These are phyloP conservation scores for Candida quercuum DNA, from an alignment of 805 yeast species.

Conservation along the genomic window DNA sequence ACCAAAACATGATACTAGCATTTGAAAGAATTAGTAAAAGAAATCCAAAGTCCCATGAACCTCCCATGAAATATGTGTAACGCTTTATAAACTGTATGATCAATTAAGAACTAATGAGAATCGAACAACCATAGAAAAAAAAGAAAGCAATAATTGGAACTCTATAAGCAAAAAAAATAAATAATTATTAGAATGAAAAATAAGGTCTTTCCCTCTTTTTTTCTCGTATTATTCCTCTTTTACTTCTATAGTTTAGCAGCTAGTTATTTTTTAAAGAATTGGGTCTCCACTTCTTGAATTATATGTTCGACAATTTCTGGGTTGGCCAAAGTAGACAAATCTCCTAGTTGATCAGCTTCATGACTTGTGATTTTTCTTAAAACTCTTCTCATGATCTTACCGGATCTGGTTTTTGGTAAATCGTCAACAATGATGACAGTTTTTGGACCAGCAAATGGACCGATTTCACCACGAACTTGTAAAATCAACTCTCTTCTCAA, in stretches of 20 bases:
- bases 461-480: constrained; percentile 88
- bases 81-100: too few relatives aligned
- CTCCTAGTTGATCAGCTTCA: constrained; percentile 92
- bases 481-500: constrained; percentile 69
- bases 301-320: constrained; percentile 78
- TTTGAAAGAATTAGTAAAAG: too few relatives aligned
- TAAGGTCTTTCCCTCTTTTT: background rate
- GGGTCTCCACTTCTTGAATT: constrained; percentile 51
- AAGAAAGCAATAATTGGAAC: background rate
- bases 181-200: background rate
- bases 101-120: too few relatives aligned
- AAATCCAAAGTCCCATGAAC: too few relatives aligned
- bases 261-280: constrained; percentile 15
- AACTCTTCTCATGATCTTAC: constrained; percentile 98
- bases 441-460: constrained; percentile 91
- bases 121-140: background rate
- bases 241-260: background rate
- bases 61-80: too few relatives aligned
- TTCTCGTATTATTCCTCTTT: background rate
- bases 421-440: constrained; percentile 77
- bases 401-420: constrained; percentile 97
- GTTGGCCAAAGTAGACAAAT: constrained; percentile 81
- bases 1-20: too few relatives aligned
- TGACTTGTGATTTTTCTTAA: constrained; percentile 89
- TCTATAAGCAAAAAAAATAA: background rate